Evolutionary conservation across 2,329 filamentous ascomycete genomes (phyloP).

Genomic region (Sporothrix brunneoviolacea): DNA sequence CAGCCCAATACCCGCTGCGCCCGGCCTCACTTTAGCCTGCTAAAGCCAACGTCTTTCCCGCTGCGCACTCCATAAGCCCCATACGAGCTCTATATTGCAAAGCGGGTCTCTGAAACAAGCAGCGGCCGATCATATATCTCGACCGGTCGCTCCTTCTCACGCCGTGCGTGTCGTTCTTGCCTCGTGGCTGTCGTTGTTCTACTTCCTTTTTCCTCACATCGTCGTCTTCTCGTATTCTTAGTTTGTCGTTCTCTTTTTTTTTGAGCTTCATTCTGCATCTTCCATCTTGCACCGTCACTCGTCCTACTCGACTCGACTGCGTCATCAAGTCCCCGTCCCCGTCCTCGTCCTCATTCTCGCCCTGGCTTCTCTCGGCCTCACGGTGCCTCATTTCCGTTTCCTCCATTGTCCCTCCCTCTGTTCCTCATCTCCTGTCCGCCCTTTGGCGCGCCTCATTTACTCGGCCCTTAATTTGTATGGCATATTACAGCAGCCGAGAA

Average conservation of each 20-base stretch:
- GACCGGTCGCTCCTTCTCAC: background rate
- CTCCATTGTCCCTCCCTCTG: background rate
- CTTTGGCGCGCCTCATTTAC: background rate
- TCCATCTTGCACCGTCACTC: too few species aligned
- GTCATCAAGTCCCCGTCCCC: background rate
- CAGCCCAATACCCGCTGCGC: background rate
- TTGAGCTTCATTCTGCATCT: too few species aligned
- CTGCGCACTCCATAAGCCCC: background rate
- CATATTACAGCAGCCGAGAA: background rate
- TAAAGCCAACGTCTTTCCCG: background rate
- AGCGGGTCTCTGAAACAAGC: slow-evolving; percentile 13
- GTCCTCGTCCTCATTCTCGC: background rate
- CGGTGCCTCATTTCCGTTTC: too few species aligned
- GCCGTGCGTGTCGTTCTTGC: background rate
- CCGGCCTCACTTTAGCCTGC: slow-evolving; percentile 2
- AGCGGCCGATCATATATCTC: slow-evolving; percentile 8
- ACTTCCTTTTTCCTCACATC: background rate
- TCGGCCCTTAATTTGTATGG: background rate
- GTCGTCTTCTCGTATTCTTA: too few species aligned
- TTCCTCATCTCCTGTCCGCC: too few species aligned
- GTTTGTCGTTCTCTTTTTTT: background rate
- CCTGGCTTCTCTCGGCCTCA: too few species aligned
- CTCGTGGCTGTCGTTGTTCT: background rate
- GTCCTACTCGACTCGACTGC: too few species aligned
- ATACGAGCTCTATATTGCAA: slow-evolving; percentile 8